These are phyloP conservation scores for Termitomyces sp. DNA, from an alignment of 768 basidiomycete species.

Conservation along the genomic window DNA sequence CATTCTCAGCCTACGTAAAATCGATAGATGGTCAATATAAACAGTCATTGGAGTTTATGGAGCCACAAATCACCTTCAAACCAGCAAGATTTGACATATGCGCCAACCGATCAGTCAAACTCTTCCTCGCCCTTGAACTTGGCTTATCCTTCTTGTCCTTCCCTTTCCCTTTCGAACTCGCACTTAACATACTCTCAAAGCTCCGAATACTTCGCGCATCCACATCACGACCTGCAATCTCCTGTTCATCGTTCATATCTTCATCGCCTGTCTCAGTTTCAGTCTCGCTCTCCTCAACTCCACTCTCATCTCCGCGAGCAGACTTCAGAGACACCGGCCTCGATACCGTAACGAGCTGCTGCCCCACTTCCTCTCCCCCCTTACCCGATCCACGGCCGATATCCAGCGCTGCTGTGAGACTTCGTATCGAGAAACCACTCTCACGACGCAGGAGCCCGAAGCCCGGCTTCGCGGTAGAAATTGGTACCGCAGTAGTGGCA, in stretches of 20 bases:
- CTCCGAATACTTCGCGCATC: constrained; percentile 78
- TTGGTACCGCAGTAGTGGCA: constrained; percentile 22
- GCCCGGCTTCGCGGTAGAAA: constrained; percentile 31
- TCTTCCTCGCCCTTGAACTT: constrained; percentile 43
- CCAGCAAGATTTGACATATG: constrained; percentile 61
- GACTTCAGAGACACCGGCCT: constrained; percentile 32
- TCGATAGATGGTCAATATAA: constrained; percentile 1
- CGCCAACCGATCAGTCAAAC: constrained; percentile 77
- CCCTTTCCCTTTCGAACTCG: constrained; percentile 23
- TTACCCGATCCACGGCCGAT: constrained; percentile 35
- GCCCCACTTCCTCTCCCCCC: constrained; percentile 31
- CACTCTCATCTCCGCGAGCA: constrained; percentile 23
- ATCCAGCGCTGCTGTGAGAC: constrained; percentile 56
- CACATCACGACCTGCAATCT: constrained; percentile 31
- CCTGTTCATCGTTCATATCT: constrained; percentile 34
- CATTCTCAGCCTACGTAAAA: constrained; percentile 20
- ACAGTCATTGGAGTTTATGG: not conserved
- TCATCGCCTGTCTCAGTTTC: constrained; percentile 26
- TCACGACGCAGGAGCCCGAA: constrained; percentile 71
- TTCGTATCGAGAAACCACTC: constrained; percentile 79
- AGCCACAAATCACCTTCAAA: constrained; percentile 26
- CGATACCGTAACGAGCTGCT: constrained; percentile 42
- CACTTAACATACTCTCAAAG: constrained; percentile 81
- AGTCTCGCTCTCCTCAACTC: constrained; percentile 24
- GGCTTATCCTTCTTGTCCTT: constrained; percentile 5